Evolutionary conservation across 2,329 filamentous ascomycete species (phyloP), one percentile per base, ranked within the genome.

Genomic region (Monilinia aucupariae): DNA sequence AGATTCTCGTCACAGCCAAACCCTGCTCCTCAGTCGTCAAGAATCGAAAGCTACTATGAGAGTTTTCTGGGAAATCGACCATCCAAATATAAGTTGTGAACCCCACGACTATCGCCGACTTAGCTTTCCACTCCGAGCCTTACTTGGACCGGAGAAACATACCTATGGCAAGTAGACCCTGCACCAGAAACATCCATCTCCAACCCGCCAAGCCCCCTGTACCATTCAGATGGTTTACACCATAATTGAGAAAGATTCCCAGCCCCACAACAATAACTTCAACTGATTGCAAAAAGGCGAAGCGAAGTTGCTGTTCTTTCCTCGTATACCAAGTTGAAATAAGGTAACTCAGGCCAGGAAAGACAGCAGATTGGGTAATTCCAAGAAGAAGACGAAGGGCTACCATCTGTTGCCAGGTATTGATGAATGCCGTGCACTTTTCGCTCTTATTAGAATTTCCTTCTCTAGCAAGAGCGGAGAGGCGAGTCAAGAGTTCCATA

Each of bases 331-430:
- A 73, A 3, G 71, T 73, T 20, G 67, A 68, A 49, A 83, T 81
- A 12, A 83, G 69, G 66, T 81, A 82, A 8, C 78, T 78, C 43
- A 82, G 67, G 0, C 80, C 81, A 3, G 81, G 81, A 60, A 82
- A 83, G 48, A 82, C 77, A 17, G 80, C 80, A 65, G 75, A 79
- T 78, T 87, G 87, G 41, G 81, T 79, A 34, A 88, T 84, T 43
- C 87, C 87, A 2, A 90, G 79, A 10, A 90, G 75, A 27, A 90
- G 80, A 48, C 87, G 78, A 64, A 90, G 74, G 0, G 80, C 84
- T 63, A 90, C 86, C 86, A 90, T 89, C 72, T 89, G 81, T 67
- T 79, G 77, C 87, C 87, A 90, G 15, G 79, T 85, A 39, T 79
- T 80, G 47, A 90, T 82, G 68, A 89, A 90, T 1, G 85, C 86